Evolutionary conservation across 495 filamentous ascomycete genomes (phyloP).

Genomic region (Hypoxylon crocopeplum): DNA sequence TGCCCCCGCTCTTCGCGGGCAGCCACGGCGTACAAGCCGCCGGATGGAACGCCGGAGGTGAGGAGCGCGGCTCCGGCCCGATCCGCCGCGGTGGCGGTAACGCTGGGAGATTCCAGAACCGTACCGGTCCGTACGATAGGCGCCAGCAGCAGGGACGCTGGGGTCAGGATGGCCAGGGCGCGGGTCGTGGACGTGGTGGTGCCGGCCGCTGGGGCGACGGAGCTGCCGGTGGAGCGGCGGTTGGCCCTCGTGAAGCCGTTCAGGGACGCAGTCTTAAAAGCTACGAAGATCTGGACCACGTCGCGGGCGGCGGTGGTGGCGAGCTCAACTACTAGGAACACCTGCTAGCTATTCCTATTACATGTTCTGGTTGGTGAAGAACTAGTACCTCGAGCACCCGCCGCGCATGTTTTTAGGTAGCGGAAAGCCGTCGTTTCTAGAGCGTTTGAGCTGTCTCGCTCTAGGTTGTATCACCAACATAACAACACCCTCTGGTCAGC

Average conservation of each 20-base stretch:
- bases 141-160: constrained; percentile 53
- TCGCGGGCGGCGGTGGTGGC: constrained; percentile 62
- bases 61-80: constrained; percentile 56
- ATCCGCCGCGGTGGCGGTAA: constrained; percentile 55
- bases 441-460: too few relatives aligned
- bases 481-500: too few relatives aligned
- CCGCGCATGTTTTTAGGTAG: too few relatives aligned
- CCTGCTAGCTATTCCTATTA: too few relatives aligned
- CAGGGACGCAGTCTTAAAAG: constrained; percentile 90
- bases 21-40: constrained; percentile 51
- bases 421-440: too few relatives aligned
- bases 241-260: constrained; percentile 84
- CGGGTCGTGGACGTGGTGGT: constrained; percentile 55
- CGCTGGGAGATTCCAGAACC: constrained; percentile 52
- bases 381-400: too few relatives aligned
- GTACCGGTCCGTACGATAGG: constrained; percentile 57
- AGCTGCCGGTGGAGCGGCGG: constrained; percentile 67
- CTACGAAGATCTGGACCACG: constrained; percentile 95
- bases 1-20: constrained; percentile 63
- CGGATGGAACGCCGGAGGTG: constrained; percentile 55
- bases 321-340: constrained; percentile 66
- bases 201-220: constrained; percentile 69
- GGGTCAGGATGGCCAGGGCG: constrained; percentile 46
- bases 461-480: too few relatives aligned
- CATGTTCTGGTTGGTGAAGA: too few relatives aligned